phyloP scores from a whole-genome alignment of 306 rosid species.

The barrel medic (Medicago truncatula) region MtrunA17r5.0-ANR NC_053045.1:29292501-29293000 shows the following conservation, averaged over 20 bases:
- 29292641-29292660: background rate
- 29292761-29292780: background rate
- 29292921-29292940: background rate
- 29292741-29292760: background rate
- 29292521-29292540: slow-evolving; percentile 1
- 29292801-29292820: background rate
- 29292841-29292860: background rate
- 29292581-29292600: no score
- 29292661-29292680: background rate
- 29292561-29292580: background rate
- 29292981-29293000: slow-evolving; percentile 27
- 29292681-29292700: background rate
- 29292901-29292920: background rate
- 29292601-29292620: no score
- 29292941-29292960: slow-evolving; percentile 24
- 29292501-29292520: background rate
- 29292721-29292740: background rate
- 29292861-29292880: background rate
- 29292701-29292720: background rate
- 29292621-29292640: background rate
- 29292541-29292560: background rate
- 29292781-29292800: background rate
- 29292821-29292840: background rate
- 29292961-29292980: slow-evolving; percentile 35
- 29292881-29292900: background rate